Evolutionary conservation across 805 yeast genomes (phyloP), one percentile per base, ranked within the genome.

Genomic region (Saccharomycodes ludwigii): DNA sequence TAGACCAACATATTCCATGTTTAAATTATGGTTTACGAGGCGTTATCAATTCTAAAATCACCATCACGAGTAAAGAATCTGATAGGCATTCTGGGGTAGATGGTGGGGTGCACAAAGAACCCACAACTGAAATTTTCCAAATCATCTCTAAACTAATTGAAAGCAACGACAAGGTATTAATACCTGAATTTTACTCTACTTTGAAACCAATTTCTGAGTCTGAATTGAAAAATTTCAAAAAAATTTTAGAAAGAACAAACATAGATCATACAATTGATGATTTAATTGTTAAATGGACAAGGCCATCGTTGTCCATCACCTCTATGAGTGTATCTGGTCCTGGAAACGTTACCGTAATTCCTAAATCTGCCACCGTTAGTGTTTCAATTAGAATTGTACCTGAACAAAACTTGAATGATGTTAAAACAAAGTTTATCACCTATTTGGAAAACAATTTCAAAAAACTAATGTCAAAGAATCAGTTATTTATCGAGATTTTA

Each of bases 81-180:
- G 96, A 91, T 52, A 62, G 94, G 36, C 98, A 91, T 50, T 83
- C 96, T 0, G 98, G 98, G 39, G 91, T 91, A 7, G 93, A 85
- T 56, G 98, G 98, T 31, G 97, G 97, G 37, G 76, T 79, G 6
- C 70, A 73, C 38, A 66, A 79, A 35, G 98, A 88, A 45, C 96
- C 98, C 2, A 76, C 93, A 0, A 71, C 82, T 59, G 97, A 88
- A 48, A 55, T 88, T 53, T 67, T 86, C 24, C 78, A 76, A 32
- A 47, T 88, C 12, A 56, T 86, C 15, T 68, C 88, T 2, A 68
- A 71, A 32, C 59, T 88, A 33, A 70, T 75, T 22, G 56, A 59
- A 38, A 73, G 71, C 32, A 61, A 65, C 19, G 77, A 79, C 5
- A 56, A 54, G 31, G 71, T 80, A 5, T 47, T 54, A 17, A 63